phyloP scores from a whole-genome alignment of 2,329 filamentous ascomycete species.

The Simplicillium aogashimaense region DNA sequence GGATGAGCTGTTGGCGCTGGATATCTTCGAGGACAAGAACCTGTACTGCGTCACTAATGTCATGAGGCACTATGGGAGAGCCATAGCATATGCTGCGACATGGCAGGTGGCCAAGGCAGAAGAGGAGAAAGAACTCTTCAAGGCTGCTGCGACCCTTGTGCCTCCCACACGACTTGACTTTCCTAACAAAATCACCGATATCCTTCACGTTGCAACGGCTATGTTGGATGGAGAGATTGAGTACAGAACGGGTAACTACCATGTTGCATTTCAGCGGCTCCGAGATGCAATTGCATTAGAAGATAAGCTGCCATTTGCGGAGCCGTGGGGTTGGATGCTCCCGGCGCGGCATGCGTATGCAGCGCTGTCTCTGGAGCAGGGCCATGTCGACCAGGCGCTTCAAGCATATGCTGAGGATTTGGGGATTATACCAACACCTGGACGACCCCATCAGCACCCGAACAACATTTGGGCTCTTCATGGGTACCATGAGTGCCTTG shows the following conservation, averaged over 20 bases:
- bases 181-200: conserved; percentile 24
- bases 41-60: conserved; percentile 58
- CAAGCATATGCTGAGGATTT: conserved; percentile 47
- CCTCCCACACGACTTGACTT: conserved; percentile 38
- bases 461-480: conserved; percentile 65
- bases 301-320: conserved; percentile 52
- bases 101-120: conserved; percentile 40
- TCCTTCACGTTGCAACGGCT: conserved; percentile 45
- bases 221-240: conserved; percentile 66
- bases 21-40: conserved; percentile 39
- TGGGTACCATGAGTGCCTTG: conserved; percentile 58
- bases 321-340: conserved; percentile 69
- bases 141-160: conserved; percentile 35
- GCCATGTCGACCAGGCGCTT: conserved; percentile 37
- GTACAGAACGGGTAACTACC: conserved; percentile 42
- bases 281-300: conserved; percentile 43
- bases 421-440: conserved; percentile 42
- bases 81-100: conserved; percentile 50
- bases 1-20: conserved; percentile 47
- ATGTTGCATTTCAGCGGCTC: conserved; percentile 44
- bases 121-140: conserved; percentile 35
- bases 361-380: conserved; percentile 24
- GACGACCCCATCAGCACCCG: conserved; percentile 51
- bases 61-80: conserved; percentile 55
- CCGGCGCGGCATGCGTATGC: conserved; percentile 57